These are phyloP conservation scores for Strigomonas galati DNA, from an alignment of 208 protist genomes.

Conservation along the genomic window DNA sequence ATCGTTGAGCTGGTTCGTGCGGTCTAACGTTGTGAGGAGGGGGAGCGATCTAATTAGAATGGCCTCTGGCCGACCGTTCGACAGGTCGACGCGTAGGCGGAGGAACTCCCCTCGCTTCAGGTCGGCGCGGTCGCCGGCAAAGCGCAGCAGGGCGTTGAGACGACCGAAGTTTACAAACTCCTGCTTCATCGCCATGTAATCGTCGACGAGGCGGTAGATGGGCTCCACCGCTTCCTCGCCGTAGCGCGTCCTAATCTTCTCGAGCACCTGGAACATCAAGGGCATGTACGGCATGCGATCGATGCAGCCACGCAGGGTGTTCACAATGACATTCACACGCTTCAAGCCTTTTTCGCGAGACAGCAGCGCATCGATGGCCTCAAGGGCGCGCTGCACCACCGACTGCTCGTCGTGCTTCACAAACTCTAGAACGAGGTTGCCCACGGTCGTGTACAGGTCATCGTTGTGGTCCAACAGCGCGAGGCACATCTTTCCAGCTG, in stretches of 20 bases:
- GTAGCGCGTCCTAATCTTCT: slow-evolving; percentile 46
- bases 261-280: slow-evolving; percentile 54
- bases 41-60: slow-evolving; percentile 67
- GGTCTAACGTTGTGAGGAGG: slow-evolving; percentile 58
- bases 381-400: slow-evolving; percentile 20
- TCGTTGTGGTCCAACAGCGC: slow-evolving; percentile 31
- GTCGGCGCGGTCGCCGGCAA: slow-evolving; percentile 38
- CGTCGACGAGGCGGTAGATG: slow-evolving; percentile 59
- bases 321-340: slow-evolving; percentile 21
- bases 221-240: slow-evolving; percentile 36
- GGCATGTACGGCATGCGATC: slow-evolving; percentile 45
- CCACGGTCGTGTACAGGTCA: slow-evolving; percentile 19
- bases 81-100: slow-evolving; percentile 46
- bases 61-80: slow-evolving; percentile 23
- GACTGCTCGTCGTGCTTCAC: slow-evolving; percentile 27
- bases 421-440: slow-evolving; percentile 32
- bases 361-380: slow-evolving; percentile 21
- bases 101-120: slow-evolving; percentile 34
- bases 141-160: slow-evolving; percentile 66
- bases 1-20: slow-evolving; percentile 69
- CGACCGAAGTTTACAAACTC: slow-evolving; percentile 66
- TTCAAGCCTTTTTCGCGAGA: slow-evolving; percentile 22
- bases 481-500: slow-evolving; percentile 26
- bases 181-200: slow-evolving; percentile 49
- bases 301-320: slow-evolving; percentile 37